Percentiles rank a stretch among this genome's conserved stretches.
phyloP scores from a whole-genome alignment of 768 basidiomycete genomes.

The Rhodotorula taiwanensis region DNA sequence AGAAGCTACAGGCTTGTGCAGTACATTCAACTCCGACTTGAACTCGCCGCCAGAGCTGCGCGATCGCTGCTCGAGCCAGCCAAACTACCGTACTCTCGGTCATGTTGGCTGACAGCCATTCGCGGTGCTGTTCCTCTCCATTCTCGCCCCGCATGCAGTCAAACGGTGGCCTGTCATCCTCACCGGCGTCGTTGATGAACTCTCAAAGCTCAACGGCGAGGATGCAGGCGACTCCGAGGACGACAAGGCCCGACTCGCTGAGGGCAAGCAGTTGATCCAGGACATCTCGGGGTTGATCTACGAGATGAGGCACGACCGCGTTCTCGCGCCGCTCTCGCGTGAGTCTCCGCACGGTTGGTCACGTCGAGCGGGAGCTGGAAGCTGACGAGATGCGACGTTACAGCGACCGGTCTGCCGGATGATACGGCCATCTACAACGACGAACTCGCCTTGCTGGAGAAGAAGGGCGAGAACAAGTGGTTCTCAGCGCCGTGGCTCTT shows the following conservation, averaged over 20 bases:
- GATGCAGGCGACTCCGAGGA: slow-evolving; percentile 43
- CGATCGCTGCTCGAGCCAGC: neutral
- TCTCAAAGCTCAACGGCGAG: slow-evolving; percentile 64
- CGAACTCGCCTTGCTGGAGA: slow-evolving; percentile 55
- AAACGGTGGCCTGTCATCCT: slow-evolving; percentile 68
- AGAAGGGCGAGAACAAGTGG: slow-evolving; percentile 59
- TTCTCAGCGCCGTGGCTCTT: slow-evolving; percentile 92
- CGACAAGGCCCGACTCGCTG: slow-evolving; percentile 50
- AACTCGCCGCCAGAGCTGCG: too few relatives aligned
- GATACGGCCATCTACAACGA: slow-evolving; percentile 65
- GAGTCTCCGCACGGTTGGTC: too few relatives aligned
- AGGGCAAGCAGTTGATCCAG: slow-evolving; percentile 71
- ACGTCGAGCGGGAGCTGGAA: too few relatives aligned
- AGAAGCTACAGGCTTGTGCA: too few relatives aligned
- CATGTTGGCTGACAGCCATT: neutral
- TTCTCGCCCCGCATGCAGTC: neutral
- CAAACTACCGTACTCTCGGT: neutral
- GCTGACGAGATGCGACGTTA: neutral
- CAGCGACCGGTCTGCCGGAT: slow-evolving; percentile 17
- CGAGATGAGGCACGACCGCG: slow-evolving; percentile 69
- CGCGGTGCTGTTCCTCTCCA: too few relatives aligned
- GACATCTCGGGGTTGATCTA: slow-evolving; percentile 73
- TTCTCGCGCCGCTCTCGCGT: slow-evolving; percentile 40
- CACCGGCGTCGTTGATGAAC: slow-evolving; percentile 66
- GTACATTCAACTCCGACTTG: too few relatives aligned